phyloP scores from a whole-genome alignment of 805 yeast species.

The Yarrowia keelungensis region DNA sequence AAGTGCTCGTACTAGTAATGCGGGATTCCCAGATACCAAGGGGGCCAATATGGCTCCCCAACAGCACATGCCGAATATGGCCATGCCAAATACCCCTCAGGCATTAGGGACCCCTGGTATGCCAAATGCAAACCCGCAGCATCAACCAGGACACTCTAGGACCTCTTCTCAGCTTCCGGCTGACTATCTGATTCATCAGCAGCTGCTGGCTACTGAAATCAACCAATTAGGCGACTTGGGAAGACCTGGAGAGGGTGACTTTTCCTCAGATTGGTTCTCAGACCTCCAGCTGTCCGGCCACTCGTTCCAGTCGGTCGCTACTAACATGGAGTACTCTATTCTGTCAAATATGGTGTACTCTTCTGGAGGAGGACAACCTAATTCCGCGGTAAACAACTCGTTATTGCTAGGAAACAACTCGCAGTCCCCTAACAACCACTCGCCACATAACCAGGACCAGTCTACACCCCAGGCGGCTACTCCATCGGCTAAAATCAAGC shows the following conservation, averaged over 20 bases:
- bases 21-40: constrained; percentile 3
- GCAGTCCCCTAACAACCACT: constrained; percentile 20
- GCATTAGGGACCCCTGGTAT: not conserved
- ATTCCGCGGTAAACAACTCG: constrained; percentile 24
- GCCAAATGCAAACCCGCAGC: not conserved
- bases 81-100: constrained; percentile 10
- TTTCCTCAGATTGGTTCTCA: constrained; percentile 36
- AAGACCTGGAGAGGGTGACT: constrained; percentile 27
- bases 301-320: constrained; percentile 49
- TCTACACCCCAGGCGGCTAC: constrained; percentile 22
- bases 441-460: constrained; percentile 33
- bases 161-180: constrained; percentile 19
- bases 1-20: constrained; percentile 3
- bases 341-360: constrained; percentile 48
- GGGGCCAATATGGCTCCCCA: not conserved
- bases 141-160: not conserved
- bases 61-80: constrained; percentile 4
- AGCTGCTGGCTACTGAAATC: constrained; percentile 36
- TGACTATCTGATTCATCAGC: constrained; percentile 29
- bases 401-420: constrained; percentile 31
- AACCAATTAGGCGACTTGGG: constrained; percentile 27
- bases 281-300: constrained; percentile 33
- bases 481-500: constrained; percentile 24
- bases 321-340: constrained; percentile 50
- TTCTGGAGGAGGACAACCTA: not conserved